Base-by-base conservation (phyloP, 202 grass and related monocot species). In the Brachypodium distachyon region DNA sequence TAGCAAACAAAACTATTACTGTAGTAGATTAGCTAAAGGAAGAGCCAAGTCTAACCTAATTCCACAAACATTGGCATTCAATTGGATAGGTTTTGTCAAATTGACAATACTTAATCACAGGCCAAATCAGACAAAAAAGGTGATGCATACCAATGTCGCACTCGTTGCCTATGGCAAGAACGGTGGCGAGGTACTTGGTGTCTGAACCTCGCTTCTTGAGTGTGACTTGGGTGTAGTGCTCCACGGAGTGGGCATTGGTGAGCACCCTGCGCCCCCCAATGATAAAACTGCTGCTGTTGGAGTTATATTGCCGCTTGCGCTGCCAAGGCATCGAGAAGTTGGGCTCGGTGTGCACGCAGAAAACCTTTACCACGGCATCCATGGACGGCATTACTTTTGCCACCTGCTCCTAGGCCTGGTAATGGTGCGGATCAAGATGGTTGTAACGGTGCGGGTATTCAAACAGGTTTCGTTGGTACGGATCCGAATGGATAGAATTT, bases 301-400 rank as follows among this genome's bases (percentile, higher is more conserved):
- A 94, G 63, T 91, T 98, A 49, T 94, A 98, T 40, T 98, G 95
- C 13, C 91, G 70, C 87, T 94, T 98, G 79, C 89, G 83, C 85
- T 94, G 95, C 95, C 95, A 98, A 0, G 95, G 95, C 69, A 98
- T 66, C 4, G 91, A 98, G 82, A 98, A 98, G 72, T 94, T 92
- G 3, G 95, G 95, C 82, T 98, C 94, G 6, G 95, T 98, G 59
- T 98, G 95, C 44, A 92, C 89, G 41, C 95, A 98, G 82, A 98
- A 98, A 31, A 98, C 95, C 91, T 98, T 98, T 1, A 98, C 95
- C 22, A 98, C 95, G 7, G 95, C 89, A 7, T 92, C 95, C 95
- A 94, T 98, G 42, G 95, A 94, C 7, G 95, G 95, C 73, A 88
- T 34, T 11, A 88, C 95, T 76, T 28, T 87, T 19, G 73, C 91